phyloP scores from a whole-genome alignment of 352 stramenopile species.

The Salisapilia sapeloensis region DNA sequence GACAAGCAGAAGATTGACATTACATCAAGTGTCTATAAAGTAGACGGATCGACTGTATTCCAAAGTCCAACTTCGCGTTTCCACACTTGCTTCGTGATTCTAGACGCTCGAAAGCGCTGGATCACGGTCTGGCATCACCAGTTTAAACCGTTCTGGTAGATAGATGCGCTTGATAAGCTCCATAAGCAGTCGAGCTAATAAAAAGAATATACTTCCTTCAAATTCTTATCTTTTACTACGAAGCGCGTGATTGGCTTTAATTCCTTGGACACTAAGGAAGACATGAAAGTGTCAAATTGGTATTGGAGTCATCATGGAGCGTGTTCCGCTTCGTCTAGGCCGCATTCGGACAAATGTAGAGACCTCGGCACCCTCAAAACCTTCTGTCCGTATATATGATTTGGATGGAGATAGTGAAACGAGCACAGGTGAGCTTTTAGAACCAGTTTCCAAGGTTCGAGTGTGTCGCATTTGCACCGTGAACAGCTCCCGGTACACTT shows the following conservation, averaged over 20 bases:
- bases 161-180: conserved; percentile 10
- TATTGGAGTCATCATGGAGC: conserved; percentile 12
- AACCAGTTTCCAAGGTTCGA: conserved; percentile 15
- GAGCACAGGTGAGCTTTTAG: no score
- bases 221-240: no score
- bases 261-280: no score
- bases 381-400: no score
- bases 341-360: conserved; percentile 21
- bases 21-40: conserved; percentile 34
- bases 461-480: conserved; percentile 53
- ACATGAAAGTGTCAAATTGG: no score
- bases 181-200: no score
- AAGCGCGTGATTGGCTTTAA: no score
- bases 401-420: no score
- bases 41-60: conserved; percentile 18
- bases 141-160: conserved; percentile 35
- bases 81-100: conserved; percentile 46
- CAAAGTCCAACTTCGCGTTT: conserved; percentile 20
- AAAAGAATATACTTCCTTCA: no score
- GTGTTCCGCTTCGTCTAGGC: conserved; percentile 47
- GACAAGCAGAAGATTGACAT: conserved; percentile 18
- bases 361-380: conserved; percentile 6
- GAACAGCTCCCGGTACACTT: conserved; percentile 54
- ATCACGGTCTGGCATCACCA: conserved; percentile 38
- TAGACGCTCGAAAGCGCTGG: conserved; percentile 52